Evolutionary conservation across 352 stramenopile species (phyloP), one percentile per base, ranked within the genome.

Genomic region (Phytophthora idaei): DNA sequence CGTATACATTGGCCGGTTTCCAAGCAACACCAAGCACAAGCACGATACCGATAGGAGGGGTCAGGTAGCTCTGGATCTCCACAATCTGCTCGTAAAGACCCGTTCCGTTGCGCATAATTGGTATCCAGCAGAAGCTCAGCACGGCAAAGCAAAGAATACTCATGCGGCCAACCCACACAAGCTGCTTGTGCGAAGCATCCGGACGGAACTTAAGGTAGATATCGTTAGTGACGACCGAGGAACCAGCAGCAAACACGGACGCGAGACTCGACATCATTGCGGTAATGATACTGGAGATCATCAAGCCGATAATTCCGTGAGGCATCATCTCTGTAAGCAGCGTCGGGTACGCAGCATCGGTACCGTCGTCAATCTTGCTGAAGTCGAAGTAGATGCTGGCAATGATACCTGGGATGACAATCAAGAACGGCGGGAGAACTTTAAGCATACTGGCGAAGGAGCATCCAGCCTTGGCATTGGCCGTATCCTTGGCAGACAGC

Each of bases 201-300:
- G 80, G 77, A 17, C 68, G 66, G 34, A 86, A 67, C 44, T 85
- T 73, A 32, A 88, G 68, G 64, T 88, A 88, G 39, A 86, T 86
- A 49, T 88, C 80, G 68, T 88, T 88, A n/a, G 80, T 88, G 32
- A 88, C 55, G 17, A 88, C 80, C 2, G 77, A 87, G 29, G 81
- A 89, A 8, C 75, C 80, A 11, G 80, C 80, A 49, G 81, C 73
- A 46, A 90, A 90, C 17, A 89, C 80, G 9, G 79, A 89, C n/a
- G 70, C 80, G 28, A 90, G 62, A 69, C 77, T 85, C 39, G 81
- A 85, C 81, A 90, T 90, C 79, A 90, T 87, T 8, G 82, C 78
- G 10, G 76, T 88, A 64, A 90, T 84, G 49, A 90, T 85, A 55
- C 80, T 90, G 28, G 82, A 83, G 32, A 90, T 71, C 74, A 90